These are phyloP conservation scores for Pestalotiopsis sp. DNA, from an alignment of 2,329 filamentous ascomycete genomes.

Conservation along the genomic window DNA sequence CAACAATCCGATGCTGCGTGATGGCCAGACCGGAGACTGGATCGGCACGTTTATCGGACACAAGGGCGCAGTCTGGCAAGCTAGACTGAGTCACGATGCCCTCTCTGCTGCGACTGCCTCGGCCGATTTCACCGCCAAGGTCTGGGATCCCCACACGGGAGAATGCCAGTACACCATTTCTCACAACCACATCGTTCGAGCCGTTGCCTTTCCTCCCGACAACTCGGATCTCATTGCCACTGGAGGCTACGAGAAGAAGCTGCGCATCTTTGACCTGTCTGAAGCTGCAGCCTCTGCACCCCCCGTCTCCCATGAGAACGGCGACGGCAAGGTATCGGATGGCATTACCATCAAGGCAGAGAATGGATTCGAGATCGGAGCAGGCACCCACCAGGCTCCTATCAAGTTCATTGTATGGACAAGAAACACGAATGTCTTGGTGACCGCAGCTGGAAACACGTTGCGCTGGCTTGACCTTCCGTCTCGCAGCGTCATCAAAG, in stretches of 20 bases:
- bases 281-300: constrained; percentile 41
- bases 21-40: constrained; percentile 95
- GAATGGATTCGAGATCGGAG: constrained; percentile 81
- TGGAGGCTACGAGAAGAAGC: constrained; percentile 93
- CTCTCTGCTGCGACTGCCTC: constrained; percentile 88
- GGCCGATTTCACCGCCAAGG: constrained; percentile 93
- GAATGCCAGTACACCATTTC: constrained; percentile 84
- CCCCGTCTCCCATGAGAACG: constrained; percentile 18
- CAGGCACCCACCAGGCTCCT: constrained; percentile 77
- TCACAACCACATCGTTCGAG: constrained; percentile 93
- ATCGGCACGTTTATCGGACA: constrained; percentile 98
- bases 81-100: constrained; percentile 84
- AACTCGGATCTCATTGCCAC: constrained; percentile 85
- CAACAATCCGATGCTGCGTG: constrained; percentile 96
- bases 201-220: constrained; percentile 84
- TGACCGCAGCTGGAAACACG: constrained; percentile 89
- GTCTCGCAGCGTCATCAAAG: constrained; percentile 70
- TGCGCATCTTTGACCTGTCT: constrained; percentile 87
- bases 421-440: constrained; percentile 80
- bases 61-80: constrained; percentile 98
- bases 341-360: constrained; percentile 54
- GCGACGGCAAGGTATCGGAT: not conserved
- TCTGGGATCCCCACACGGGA: constrained; percentile 96
- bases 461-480: constrained; percentile 94
- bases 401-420: constrained; percentile 99